Percentiles rank a stretch among this genome's conserved stretches.
Conservation (phyloP, 257 asterid genomes). For the Nicotiana tomentosiformis region DNA sequence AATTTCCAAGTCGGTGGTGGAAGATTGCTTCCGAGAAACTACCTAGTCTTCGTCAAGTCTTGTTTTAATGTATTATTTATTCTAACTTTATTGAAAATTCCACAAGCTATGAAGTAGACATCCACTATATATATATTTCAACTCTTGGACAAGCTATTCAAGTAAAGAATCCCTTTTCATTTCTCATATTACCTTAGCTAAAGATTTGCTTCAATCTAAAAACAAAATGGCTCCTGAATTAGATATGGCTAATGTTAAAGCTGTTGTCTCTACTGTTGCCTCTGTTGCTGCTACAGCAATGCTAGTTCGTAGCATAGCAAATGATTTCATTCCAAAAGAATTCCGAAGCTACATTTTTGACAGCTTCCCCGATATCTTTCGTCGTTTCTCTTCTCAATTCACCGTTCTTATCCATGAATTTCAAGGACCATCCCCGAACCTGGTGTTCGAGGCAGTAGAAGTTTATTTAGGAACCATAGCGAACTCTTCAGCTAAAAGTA, state of each 20-base stretch:
- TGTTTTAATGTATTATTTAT: not conserved
- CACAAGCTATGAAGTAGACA: not conserved
- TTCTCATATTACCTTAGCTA: not conserved
- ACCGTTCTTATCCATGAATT: slow-evolving; percentile 41
- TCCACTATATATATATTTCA: not conserved
- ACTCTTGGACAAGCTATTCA: not conserved
- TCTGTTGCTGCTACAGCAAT: slow-evolving; percentile 40
- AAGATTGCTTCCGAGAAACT: slow-evolving; percentile 4
- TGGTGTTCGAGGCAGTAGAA: slow-evolving; percentile 38
- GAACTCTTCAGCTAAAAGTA: slow-evolving; percentile 24
- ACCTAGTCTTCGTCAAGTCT: slow-evolving; percentile 7
- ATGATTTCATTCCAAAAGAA: slow-evolving; percentile 34
- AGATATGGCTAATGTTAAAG: not conserved
- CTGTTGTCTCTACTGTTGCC: slow-evolving; percentile 40
- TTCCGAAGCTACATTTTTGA: slow-evolving; percentile 9
- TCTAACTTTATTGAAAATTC: not conserved
- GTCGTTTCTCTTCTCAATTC: slow-evolving; percentile 26
- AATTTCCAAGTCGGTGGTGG: not conserved
- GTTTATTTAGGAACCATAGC: slow-evolving; percentile 21
- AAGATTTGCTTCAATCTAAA: not conserved
- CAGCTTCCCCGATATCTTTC: slow-evolving; percentile 8
- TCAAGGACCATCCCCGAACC: slow-evolving; percentile 36
- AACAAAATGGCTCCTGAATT: not conserved
- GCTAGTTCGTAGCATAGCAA: slow-evolving; percentile 33
- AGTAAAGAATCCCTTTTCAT: not conserved